Base-by-base conservation (phyloP, 83 land plant species). In the Diphasiastrum complanatum region DNA sequence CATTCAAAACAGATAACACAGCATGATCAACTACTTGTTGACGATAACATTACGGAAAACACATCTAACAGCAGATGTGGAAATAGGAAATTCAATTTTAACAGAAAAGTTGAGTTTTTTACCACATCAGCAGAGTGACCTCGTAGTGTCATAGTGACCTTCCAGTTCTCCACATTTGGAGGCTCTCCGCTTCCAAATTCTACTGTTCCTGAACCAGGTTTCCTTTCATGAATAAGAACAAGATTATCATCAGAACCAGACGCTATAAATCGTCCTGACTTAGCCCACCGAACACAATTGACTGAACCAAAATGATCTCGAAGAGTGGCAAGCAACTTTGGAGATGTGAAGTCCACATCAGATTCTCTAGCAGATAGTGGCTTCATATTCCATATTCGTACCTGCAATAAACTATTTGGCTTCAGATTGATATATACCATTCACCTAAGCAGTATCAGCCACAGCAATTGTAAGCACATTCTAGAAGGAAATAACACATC, bases 41-140 rank as follows among this genome's bases (percentile, higher is more conserved):
- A n/a, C n/a, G n/a, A n/a, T n/a, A n/a, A n/a, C n/a, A n/a, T n/a
- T n/a, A n/a, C n/a, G n/a, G n/a, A n/a, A n/a, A n/a, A n/a, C n/a
- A n/a, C n/a, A n/a, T n/a, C n/a, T n/a, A n/a, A n/a, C n/a, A n/a
- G n/a, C n/a, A n/a, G n/a, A n/a, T n/a, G n/a, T n/a, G n/a, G n/a
- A n/a, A n/a, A n/a, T n/a, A n/a, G n/a, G n/a, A n/a, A n/a, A n/a
- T n/a, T n/a, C n/a, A n/a, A n/a, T n/a, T n/a, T n/a, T n/a, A n/a
- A n/a, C n/a, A n/a, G n/a, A n/a, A n/a, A n/a, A 28, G 33, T 25
- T 11, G 5, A 54, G 25, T 25, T 4, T 5, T 6, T 25, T 54
- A 54, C 58, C 58, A 54, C 58, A 28, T 54, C 58, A 28, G 58
- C 58, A 54, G 58, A 25, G 58, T 54, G 58, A 6, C 58, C 58